Conservation (phyloP, 2,329 filamentous ascomycete species). For the Botrytis elliptica region DNA sequence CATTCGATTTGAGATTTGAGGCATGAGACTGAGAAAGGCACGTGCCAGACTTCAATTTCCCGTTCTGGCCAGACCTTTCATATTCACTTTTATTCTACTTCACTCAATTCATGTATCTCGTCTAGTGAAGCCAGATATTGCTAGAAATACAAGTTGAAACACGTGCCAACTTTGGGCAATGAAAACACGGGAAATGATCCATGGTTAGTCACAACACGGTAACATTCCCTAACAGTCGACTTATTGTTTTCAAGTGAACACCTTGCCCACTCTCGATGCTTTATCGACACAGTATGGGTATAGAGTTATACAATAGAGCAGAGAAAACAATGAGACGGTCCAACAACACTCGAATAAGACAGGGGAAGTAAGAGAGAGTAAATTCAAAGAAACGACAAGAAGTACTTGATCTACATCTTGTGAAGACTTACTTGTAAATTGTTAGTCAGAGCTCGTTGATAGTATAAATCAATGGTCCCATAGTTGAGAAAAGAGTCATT, state of each 20-base stretch:
- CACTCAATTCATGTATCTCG: background rate
- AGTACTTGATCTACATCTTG: background rate
- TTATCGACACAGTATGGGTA: accelerated
- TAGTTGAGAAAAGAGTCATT: background rate
- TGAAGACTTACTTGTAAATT: background rate
- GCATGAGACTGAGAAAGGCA: background rate
- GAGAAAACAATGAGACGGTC: background rate
- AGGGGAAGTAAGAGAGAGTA: accelerated
- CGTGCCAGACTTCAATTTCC: background rate
- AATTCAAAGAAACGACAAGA: background rate
- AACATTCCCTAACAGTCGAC: background rate
- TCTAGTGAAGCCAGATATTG: background rate
- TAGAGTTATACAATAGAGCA: background rate
- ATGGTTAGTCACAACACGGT: background rate
- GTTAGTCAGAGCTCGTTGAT: background rate
- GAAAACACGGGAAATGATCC: background rate
- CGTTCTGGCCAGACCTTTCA: background rate
- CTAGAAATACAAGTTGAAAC: too few species aligned
- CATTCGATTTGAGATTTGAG: background rate
- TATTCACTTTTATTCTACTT: background rate
- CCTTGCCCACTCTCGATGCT: accelerated
- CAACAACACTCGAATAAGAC: accelerated
- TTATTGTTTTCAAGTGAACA: background rate
- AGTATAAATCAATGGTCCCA: accelerated
- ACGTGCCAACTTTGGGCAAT: background rate